These are phyloP conservation scores for Exophiala mesophila DNA, from an alignment of 2,329 filamentous ascomycete genomes.

Conservation along the genomic window DNA sequence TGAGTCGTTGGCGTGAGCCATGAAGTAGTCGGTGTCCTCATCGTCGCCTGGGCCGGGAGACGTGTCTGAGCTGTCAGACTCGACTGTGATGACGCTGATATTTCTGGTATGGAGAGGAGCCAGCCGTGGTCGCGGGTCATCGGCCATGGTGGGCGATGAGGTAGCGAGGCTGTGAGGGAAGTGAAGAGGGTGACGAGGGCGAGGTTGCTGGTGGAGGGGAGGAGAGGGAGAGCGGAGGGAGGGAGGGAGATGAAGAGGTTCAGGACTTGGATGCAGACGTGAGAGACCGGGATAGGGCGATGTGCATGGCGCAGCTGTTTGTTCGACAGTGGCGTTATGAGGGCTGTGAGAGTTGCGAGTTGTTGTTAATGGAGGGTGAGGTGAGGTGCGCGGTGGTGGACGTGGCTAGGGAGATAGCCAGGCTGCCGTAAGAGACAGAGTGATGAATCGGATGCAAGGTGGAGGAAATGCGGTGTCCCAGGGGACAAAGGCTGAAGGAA, in stretches of 20 bases:
- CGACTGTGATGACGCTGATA: constrained; percentile 23
- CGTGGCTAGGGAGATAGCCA: not conserved
- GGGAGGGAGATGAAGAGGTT: not conserved
- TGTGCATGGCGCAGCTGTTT: not conserved
- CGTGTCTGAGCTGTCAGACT: constrained; percentile 27
- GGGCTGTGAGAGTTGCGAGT: not conserved
- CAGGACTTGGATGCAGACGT: not conserved
- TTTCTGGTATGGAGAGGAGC: constrained; percentile 24
- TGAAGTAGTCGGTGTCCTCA: constrained; percentile 92
- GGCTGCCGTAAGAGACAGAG: too few species aligned
- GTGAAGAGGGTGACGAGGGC: constrained; percentile 1
- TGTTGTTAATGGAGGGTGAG: not conserved
- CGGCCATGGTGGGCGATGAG: constrained; percentile 21
- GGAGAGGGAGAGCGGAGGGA: not conserved
- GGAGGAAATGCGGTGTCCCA: too few species aligned
- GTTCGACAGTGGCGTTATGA: not conserved
- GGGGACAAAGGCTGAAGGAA: not conserved
- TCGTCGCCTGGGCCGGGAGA: constrained; percentile 59
- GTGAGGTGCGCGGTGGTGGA: not conserved
- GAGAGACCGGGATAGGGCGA: not conserved
- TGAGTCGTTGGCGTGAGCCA: constrained; percentile 77
- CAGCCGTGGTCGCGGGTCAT: constrained; percentile 19
- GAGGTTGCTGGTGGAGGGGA: not conserved
- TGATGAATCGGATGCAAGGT: too few species aligned
- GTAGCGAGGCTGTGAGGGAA: constrained; percentile 4